These are phyloP conservation scores for Talaromyces sp. DNA, from an alignment of 2,329 filamentous ascomycete species.

Conservation along the genomic window DNA sequence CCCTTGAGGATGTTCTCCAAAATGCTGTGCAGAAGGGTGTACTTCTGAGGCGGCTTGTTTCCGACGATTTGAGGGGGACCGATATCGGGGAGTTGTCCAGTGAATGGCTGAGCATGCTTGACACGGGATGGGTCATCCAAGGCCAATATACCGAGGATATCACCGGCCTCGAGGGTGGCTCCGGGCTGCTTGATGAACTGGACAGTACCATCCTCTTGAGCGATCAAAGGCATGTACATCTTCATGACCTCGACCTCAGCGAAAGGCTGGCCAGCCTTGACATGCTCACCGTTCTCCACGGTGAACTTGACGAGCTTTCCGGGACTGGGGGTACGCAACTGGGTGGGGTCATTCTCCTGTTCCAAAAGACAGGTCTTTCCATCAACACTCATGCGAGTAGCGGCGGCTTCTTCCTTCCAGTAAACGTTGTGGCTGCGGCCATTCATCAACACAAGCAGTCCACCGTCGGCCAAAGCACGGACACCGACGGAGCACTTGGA, in stretches of 20 bases:
- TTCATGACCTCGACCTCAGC: slow-evolving; percentile 99
- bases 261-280: slow-evolving; percentile 86
- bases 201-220: slow-evolving; percentile 91
- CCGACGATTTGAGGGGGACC: slow-evolving; percentile 84
- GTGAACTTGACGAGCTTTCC: slow-evolving; percentile 98
- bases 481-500: slow-evolving; percentile 94
- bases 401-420: slow-evolving; percentile 98
- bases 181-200: slow-evolving; percentile 99
- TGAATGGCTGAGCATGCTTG: slow-evolving; percentile 92
- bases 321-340: slow-evolving; percentile 88
- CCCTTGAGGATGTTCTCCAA: slow-evolving; percentile 85
- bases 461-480: slow-evolving; percentile 87
- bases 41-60: slow-evolving; percentile 86
- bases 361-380: slow-evolving; percentile 97
- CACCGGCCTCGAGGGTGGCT: slow-evolving; percentile 93
- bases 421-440: slow-evolving; percentile 97
- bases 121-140: slow-evolving; percentile 93
- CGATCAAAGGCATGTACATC: slow-evolving; percentile 99
- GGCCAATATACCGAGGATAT: slow-evolving; percentile 95
- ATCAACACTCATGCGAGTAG: slow-evolving; percentile 91
- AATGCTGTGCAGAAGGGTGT: slow-evolving; percentile 70
- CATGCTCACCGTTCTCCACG: slow-evolving; percentile 90
- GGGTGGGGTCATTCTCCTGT: slow-evolving; percentile 98
- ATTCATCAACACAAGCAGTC: slow-evolving; percentile 81
- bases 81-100: slow-evolving; percentile 81